A percentile compares a stretch with the other conserved stretches of the same genome.
phyloP scores from a whole-genome alignment of 2,329 filamentous ascomycete species.

The Tolypocladium cylindrosporum region DNA sequence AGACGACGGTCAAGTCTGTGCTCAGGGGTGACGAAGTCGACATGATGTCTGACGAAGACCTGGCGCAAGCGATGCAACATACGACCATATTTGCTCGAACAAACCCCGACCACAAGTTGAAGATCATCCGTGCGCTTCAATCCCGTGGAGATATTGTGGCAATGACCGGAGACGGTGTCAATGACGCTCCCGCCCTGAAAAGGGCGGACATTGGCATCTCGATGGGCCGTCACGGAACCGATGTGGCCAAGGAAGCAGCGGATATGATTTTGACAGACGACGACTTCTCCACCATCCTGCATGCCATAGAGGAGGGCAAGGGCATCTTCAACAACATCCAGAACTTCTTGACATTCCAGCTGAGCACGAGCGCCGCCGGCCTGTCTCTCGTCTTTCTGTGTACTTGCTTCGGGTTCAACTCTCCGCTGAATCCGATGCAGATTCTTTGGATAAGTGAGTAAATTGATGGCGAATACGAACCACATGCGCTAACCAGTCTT shows the following conservation, averaged over 20 bases:
- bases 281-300: conserved; percentile 84
- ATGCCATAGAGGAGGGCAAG: conserved; percentile 96
- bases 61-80: conserved; percentile 74
- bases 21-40: conserved; percentile 89
- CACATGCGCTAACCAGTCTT: conserved; percentile 4
- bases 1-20: conserved; percentile 58
- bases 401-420: conserved; percentile 86
- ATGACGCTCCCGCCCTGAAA: conserved; percentile 92
- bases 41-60: conserved; percentile 73
- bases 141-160: conserved; percentile 91
- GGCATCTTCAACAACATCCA: conserved; percentile 99
- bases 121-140: conserved; percentile 87
- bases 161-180: conserved; percentile 98
- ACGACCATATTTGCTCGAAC: conserved; percentile 95
- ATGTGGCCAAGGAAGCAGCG: conserved; percentile 93
- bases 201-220: conserved; percentile 96
- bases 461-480: neutral
- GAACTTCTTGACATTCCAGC: conserved; percentile 96
- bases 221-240: conserved; percentile 90
- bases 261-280: conserved; percentile 89
- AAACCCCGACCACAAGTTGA: conserved; percentile 95
- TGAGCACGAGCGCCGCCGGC: conserved; percentile 92
- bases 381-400: conserved; percentile 85
- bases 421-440: conserved; percentile 97
- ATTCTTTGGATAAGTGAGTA: conserved; percentile 97